phyloP scores from a whole-genome alignment of 2,329 filamentous ascomycete species.

The Fusarium camptoceras region DNA sequence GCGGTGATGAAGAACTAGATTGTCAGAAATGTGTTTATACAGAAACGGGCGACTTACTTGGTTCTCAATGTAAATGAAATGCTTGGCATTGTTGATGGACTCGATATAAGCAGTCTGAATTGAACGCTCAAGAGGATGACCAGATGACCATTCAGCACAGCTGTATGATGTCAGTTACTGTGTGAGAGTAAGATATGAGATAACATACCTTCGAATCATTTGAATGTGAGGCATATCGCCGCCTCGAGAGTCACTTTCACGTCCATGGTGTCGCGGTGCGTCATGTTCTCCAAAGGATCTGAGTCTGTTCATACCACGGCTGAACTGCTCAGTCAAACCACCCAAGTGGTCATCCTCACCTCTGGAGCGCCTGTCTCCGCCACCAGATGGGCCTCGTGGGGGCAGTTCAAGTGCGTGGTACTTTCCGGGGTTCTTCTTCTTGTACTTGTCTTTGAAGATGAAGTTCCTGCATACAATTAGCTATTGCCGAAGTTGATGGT shows the following conservation, averaged over 20 bases:
- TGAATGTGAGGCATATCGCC: constrained; percentile 58
- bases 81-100: constrained; percentile 73
- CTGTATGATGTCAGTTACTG: constrained; percentile 47
- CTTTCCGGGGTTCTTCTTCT: constrained; percentile 61
- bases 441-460: constrained; percentile 86
- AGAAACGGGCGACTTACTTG: constrained; percentile 55
- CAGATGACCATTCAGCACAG: constrained; percentile 64
- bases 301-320: constrained; percentile 54
- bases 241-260: constrained; percentile 13
- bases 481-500: rapidly evolving
- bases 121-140: constrained; percentile 73
- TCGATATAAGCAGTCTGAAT: constrained; percentile 87
- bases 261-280: constrained; percentile 26
- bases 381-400: constrained; percentile 6
- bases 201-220: constrained; percentile 60
- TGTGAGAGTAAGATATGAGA: not conserved
- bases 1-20: constrained; percentile 83
- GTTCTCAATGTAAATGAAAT: constrained; percentile 86
- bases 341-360: constrained; percentile 54
- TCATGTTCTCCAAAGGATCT: constrained; percentile 51
- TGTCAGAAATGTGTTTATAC: not conserved
- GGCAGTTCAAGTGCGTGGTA: constrained; percentile 54
- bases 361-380: constrained; percentile 37
- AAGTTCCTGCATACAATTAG: constrained; percentile 70
- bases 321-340: constrained; percentile 59